These are phyloP conservation scores for Cantharellus anzutake DNA, from an alignment of 768 basidiomycete genomes.

Conservation along the genomic window DNA sequence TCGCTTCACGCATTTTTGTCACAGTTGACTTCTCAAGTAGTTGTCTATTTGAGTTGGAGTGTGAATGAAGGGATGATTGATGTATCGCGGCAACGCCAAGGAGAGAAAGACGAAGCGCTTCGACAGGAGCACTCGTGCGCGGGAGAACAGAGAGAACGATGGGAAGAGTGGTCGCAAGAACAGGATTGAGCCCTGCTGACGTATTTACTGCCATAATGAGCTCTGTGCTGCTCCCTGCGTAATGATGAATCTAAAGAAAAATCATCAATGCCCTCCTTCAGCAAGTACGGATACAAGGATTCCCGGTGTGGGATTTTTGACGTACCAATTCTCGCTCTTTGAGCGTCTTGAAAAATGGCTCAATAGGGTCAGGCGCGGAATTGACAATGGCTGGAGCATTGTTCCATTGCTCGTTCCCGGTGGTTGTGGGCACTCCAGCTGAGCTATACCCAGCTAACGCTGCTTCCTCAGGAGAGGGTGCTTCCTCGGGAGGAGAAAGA, in stretches of 20 bases:
- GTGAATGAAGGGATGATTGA: slow-evolving; percentile 23
- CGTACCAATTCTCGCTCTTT: slow-evolving; percentile 11
- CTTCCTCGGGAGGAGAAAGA: neutral
- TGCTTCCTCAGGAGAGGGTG: neutral
- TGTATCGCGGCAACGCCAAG: slow-evolving; percentile 25
- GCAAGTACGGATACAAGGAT: slow-evolving; percentile 20
- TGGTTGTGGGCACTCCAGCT: too few species aligned
- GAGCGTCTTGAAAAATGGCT: slow-evolving; percentile 11
- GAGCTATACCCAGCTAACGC: neutral
- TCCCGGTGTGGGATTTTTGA: neutral
- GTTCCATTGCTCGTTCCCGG: slow-evolving; percentile 4
- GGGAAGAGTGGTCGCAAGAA: slow-evolving; percentile 24
- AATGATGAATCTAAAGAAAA: slow-evolving; percentile 22
- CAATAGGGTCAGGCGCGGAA: slow-evolving; percentile 8
- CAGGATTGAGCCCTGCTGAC: slow-evolving; percentile 21
- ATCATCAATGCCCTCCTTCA: slow-evolving; percentile 24
- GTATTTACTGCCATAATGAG: slow-evolving; percentile 25
- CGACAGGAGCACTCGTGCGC: slow-evolving; percentile 20
- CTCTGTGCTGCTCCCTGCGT: slow-evolving; percentile 27
- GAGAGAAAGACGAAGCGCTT: slow-evolving; percentile 23
- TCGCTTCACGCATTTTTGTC: neutral
- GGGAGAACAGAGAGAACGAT: slow-evolving; percentile 23
- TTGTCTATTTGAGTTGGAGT: slow-evolving; percentile 12
- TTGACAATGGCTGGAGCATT: slow-evolving; percentile 2
- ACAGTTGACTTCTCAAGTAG: neutral